Evolutionary conservation across 495 filamentous ascomycete genomes (phyloP), one percentile per base, ranked within the genome.

Genomic region (Penicillium bialowiezense): DNA sequence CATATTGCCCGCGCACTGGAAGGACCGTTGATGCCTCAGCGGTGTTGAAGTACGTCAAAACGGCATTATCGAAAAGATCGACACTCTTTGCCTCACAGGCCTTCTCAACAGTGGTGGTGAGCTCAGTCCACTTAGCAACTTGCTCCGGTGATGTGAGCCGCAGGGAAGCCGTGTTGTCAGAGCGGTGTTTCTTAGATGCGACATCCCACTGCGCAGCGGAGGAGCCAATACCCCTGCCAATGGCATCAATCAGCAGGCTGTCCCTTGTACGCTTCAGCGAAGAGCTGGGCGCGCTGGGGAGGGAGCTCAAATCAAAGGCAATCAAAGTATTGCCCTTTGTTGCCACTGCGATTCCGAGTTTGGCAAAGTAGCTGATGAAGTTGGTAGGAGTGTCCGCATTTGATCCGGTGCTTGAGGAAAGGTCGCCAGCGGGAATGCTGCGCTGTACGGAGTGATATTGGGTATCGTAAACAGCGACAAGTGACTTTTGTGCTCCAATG

Each of bases 201-300:
- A 52, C 31, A 26, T 68, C 62, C 67, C 65, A 72, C 33, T 68
- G 63, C 0, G 64, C 51, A 36, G 63, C 58, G 13, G 70, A 71
- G 29, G 63, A 67, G 26, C 61, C 68, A 28, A 71, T 71, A 33
- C 74, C 73, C 17, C 82, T 81, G 3, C 86, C 83, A 54, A 90
- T 81, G 1, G 86, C 84, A 57, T 89, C 83, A 19, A 87, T 83
- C 21, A 90, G 64, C 17, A 88, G 70, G 13, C 87, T 86, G 44
- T 83, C 79, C 13, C 82, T 75, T 7, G 82, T 79, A 5, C 83
- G 74, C 64, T 86, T 86, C 23, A 72, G 73, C 9, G 74, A 71
- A n/a, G 75, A 55, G 53, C 70, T 66, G 0, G 62, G 48, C 2
- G 60, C 43, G 15, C 44, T 60, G 23, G 80, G 75, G 0, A 81